phyloP scores from a whole-genome alignment of 2,329 filamentous ascomycete species.

The Parascedosporium putredinis region DNA sequence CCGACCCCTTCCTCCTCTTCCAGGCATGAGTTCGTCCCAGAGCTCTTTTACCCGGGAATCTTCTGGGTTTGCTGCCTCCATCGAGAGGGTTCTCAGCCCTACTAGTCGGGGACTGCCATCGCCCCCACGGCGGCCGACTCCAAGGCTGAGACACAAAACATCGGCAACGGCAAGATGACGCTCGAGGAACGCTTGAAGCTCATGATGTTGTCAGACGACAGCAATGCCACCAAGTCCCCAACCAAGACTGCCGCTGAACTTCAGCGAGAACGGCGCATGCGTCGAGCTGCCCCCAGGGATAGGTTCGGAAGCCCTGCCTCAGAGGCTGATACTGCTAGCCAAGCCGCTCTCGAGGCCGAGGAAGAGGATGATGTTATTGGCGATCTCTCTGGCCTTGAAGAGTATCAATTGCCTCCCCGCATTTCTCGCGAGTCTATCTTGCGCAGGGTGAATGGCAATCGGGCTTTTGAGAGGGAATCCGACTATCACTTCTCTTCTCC shows the following conservation, averaged over 20 bases:
- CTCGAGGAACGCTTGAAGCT: conserved; percentile 77
- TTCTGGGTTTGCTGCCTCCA: conserved; percentile 52
- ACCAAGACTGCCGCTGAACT: conserved; percentile 54
- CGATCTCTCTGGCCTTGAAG: conserved; percentile 48
- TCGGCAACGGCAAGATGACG: conserved; percentile 66
- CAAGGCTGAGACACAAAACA: conserved; percentile 69
- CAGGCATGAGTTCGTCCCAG: conserved; percentile 59
- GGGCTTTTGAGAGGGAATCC: conserved; percentile 44
- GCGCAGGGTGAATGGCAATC: conserved; percentile 66
- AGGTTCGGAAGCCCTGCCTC: conserved; percentile 33
- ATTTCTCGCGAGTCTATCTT: conserved; percentile 93
- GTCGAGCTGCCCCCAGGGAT: conserved; percentile 47
- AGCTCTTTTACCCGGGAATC: conserved; percentile 63
- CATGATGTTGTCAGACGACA: conserved; percentile 74
- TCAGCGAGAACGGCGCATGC: conserved; percentile 59
- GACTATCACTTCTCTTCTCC: conserved; percentile 56
- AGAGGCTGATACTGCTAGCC: conserved; percentile 23
- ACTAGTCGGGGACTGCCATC: conserved; percentile 62
- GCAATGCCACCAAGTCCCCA: conserved; percentile 26
- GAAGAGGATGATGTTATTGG: conserved; percentile 51
- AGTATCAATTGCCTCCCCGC: conserved; percentile 59
- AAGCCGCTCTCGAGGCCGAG: conserved; percentile 22
- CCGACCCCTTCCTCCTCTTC: conserved; percentile 77
- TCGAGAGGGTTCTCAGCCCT: conserved; percentile 58
- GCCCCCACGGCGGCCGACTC: conserved; percentile 57